These are phyloP conservation scores for Gaeumannomyces tritici DNA, from an alignment of 2,329 filamentous ascomycete species.

Conservation along the genomic window DNA sequence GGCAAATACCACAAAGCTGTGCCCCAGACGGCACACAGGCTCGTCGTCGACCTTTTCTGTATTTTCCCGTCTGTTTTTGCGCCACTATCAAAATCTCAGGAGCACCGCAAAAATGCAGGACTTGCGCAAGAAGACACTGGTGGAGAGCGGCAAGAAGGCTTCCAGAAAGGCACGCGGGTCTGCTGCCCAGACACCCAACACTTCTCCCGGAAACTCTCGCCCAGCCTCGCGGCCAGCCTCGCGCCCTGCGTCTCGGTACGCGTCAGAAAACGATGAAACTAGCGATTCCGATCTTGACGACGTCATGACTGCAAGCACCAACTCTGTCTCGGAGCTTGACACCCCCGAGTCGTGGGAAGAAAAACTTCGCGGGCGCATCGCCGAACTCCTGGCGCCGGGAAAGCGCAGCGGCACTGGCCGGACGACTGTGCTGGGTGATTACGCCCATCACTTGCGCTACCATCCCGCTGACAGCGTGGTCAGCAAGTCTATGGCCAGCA, in stretches of 20 bases:
- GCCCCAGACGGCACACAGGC: not conserved
- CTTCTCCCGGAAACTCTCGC: conserved; percentile 49
- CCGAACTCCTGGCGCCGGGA: conserved; percentile 57
- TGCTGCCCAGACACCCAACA: conserved; percentile 43
- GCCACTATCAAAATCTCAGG: conserved; percentile 2
- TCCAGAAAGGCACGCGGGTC: conserved; percentile 60
- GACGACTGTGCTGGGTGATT: conserved; percentile 52
- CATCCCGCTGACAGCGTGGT: conserved; percentile 59
- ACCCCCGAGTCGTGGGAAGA: conserved; percentile 43
- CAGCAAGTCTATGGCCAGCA: conserved; percentile 46
- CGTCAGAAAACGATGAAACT: conserved; percentile 52
- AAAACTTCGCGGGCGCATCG: conserved; percentile 55
- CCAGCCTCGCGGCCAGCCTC: conserved; percentile 49
- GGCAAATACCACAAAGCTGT: not conserved
- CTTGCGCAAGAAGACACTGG: conserved; percentile 56
- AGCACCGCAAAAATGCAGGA: conserved; percentile 46
- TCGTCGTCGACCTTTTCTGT: not conserved
- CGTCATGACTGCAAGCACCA: conserved; percentile 32
- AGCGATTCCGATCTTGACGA: conserved; percentile 41
- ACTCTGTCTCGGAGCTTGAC: conserved; percentile 47
- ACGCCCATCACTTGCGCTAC: conserved; percentile 55
- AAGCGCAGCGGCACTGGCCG: conserved; percentile 68
- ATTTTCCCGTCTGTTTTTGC: not conserved
- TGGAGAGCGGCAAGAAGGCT: conserved; percentile 61
- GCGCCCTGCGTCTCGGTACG: conserved; percentile 42